Base-by-base conservation (phyloP, 2,329 filamentous ascomycete species). In the Aspergillus calidoustus region DNA sequence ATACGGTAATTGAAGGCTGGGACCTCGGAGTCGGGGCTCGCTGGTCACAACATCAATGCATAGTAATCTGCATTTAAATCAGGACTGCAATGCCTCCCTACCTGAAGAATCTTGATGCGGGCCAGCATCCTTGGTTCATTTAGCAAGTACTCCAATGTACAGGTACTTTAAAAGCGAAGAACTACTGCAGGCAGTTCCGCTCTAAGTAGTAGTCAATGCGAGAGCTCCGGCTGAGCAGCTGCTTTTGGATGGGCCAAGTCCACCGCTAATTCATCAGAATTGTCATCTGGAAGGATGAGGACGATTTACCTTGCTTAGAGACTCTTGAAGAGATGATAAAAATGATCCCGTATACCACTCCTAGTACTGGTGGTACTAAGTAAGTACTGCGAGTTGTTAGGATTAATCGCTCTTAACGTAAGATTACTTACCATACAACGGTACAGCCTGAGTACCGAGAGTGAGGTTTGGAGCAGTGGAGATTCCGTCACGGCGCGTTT, bases 401-500 rank as follows among this genome's bases (percentile, higher is more conserved):
- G 8, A 38, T 9, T 11, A 38, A 15, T 3, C 11, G 34, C 34
- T 15, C 15, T 4, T 15, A 15, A 5, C 15, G 34, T 41, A 41
- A 15, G 15, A 41, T 41, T 17, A 41, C 34, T 41, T 41, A 41
- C 50, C 56, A 57, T 52, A 47, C 44, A 4, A n/a, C 62, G 52
- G 62, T 66, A 62, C 62, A 62, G 64, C 57, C 64, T 61, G 62
- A 65, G 66, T 60, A 64, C 34, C 34, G 34, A 41, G 34, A 13
- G 34, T 41, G 34, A 41, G 34, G 63, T 52, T 64, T 59, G 61
- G 60, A 62, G 64, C 61, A 58, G 65, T 66, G 66, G 66, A 66
- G 67, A 64, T 60, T 65, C 67, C 65, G 66, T 65, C 66, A 69
- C 65, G 64, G 68, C 68, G 68, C 66, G 66, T 69, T 69, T 69